Percentiles rank a stretch among this genome's conserved stretches.
These are phyloP conservation scores for Puccinia hordei DNA, from an alignment of 1,284 basidiomycete genomes.

Conservation along the genomic window DNA sequence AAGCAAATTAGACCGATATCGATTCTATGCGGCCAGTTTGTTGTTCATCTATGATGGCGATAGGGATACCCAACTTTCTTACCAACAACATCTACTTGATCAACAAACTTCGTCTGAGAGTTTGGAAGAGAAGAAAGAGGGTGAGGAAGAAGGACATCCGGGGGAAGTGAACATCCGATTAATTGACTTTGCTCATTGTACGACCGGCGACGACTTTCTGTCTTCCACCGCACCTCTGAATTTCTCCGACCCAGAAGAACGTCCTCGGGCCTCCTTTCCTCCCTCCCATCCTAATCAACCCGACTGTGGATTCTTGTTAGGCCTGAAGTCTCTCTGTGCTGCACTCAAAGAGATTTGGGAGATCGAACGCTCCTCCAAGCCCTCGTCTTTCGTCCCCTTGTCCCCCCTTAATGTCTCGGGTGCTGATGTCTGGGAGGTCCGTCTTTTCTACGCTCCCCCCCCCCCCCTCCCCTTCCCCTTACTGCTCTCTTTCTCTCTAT, in stretches of 20 bases:
- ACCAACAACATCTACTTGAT: slow-evolving; percentile 69
- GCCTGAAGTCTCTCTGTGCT: slow-evolving; percentile 72
- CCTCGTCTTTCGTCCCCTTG: not conserved
- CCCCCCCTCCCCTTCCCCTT: too few species aligned
- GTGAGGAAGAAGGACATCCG: slow-evolving; percentile 78
- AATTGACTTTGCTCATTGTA: slow-evolving; percentile 98
- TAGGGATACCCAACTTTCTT: slow-evolving; percentile 56
- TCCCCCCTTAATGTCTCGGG: slow-evolving; percentile 21
- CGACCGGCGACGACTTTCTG: slow-evolving; percentile 88
- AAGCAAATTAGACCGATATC: slow-evolving; percentile 81
- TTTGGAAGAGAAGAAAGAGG: slow-evolving; percentile 87
- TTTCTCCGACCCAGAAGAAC: slow-evolving; percentile 52
- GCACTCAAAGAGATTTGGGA: slow-evolving; percentile 80
- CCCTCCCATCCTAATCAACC: slow-evolving; percentile 84
- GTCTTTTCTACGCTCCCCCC: not conserved
- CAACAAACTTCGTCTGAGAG: too few species aligned
- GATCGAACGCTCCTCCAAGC: slow-evolving; percentile 64
- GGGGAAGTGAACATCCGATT: slow-evolving; percentile 90
- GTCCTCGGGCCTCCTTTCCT: slow-evolving; percentile 67
- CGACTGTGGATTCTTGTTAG: slow-evolving; percentile 91
- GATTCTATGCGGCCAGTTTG: slow-evolving; percentile 96
- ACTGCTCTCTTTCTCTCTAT: not conserved
- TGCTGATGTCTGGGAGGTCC: slow-evolving; percentile 42
- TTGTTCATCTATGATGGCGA: slow-evolving; percentile 98
- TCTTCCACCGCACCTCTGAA: slow-evolving; percentile 58